Conservation (phyloP, 2,329 filamentous ascomycete genomes). For the Penicillium psychrosexuale region DNA sequence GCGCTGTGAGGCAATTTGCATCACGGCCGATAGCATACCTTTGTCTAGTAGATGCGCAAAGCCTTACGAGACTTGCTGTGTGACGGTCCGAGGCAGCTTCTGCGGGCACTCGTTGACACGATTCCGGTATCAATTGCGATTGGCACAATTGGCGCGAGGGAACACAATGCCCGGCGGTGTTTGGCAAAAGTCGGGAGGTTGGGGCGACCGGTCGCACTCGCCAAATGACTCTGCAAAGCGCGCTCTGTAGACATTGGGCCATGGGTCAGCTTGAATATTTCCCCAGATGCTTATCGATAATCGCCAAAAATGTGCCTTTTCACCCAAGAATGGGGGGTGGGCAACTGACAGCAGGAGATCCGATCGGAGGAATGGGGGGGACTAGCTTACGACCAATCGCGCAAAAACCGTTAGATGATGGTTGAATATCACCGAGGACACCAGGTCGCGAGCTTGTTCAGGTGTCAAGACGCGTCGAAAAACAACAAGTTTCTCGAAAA, state of each 20-base stretch:
- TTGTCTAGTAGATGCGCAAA: conserved; percentile 32
- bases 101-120: conserved; percentile 17
- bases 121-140: conserved; percentile 24
- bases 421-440: conserved; percentile 16
- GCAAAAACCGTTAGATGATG: conserved; percentile 9
- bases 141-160: conserved; percentile 20
- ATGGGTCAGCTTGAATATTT: conserved; percentile 12
- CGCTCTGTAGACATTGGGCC: conserved; percentile 17
- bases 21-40: conserved; percentile 62
- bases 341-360: conserved; percentile 20
- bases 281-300: conserved; percentile 17
- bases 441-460: conserved; percentile 17
- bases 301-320: conserved; percentile 18
- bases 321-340: conserved; percentile 10
- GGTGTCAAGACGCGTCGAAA: conserved; percentile 16
- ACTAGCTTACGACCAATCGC: conserved; percentile 15
- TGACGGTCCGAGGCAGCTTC: conserved; percentile 24
- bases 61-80: conserved; percentile 20
- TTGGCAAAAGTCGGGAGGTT: conserved; percentile 16
- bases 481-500: conserved; percentile 13
- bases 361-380: conserved; percentile 25
- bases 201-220: conserved; percentile 26
- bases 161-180: conserved; percentile 24
- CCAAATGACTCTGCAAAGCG: conserved; percentile 21
- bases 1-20: conserved; percentile 60